Base-by-base conservation (phyloP, 495 filamentous ascomycete genomes). In the Neurospora terricola region DNA sequence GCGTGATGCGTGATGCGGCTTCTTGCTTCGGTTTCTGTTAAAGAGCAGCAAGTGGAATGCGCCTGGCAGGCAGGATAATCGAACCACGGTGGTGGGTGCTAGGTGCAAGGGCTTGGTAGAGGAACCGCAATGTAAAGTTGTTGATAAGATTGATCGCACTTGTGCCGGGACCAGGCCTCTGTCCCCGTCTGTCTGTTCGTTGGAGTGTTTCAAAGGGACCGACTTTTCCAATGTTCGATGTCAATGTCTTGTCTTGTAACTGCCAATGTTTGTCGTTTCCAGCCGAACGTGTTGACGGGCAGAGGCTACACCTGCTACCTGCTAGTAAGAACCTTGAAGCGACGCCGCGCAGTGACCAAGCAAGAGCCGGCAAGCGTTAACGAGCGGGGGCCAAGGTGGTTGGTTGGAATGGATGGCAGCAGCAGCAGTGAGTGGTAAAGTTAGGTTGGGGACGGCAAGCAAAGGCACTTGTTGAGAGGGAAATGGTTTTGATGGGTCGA, bases 401-500 rank as follows among this genome's bases (percentile, higher is more conserved):
- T 66, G 54, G 54, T 66, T 34, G 54, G 54, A 62, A 62, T 62
- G 23, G 23, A 62, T 62, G 45, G 45, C 45, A 27, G 45, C 45
- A 48, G n/a, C 23, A 30, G 9, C n/a, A 48, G 27, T 30, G 23
- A 30, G 54, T 62, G 27, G 12, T 34, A 66, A 66, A 66, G 69
- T 40, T 48, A 40, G 69, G 34, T 37, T 37, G 36, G 36, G 34
- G 69, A 40, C 69, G 38, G 71, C 59, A 72, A 66, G 27, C 38
- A 70, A 30, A n/a, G 23, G 16, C 18, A 38, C 37, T 68, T 30
- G 11, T 38, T 69, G 39, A n/a, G 21, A 12, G 27, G 40, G 42
- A 48, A 69, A 62, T 27, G 48, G 48, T 27, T 54, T 54, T 23
- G 23, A 78, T 81, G 79, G 79, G 79, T 74, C 78, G 79, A 81